These are phyloP conservation scores for Shiraia bambusicola DNA, from an alignment of 2,329 filamentous ascomycete species.

Conservation along the genomic window DNA sequence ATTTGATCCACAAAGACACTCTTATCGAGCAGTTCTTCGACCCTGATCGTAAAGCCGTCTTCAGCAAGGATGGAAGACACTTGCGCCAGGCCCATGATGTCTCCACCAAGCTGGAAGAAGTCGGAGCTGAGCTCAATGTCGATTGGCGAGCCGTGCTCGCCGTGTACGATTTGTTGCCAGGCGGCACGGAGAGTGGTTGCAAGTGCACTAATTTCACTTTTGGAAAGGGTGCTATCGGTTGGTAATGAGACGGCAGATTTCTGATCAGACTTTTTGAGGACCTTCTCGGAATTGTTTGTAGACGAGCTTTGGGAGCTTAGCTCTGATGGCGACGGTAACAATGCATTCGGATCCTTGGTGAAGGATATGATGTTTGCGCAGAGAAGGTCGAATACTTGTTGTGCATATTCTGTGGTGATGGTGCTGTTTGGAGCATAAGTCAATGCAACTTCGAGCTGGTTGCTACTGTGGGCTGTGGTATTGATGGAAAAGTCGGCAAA, in stretches of 20 bases:
- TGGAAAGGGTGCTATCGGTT: slow-evolving; percentile 28
- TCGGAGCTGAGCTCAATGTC: slow-evolving; percentile 27
- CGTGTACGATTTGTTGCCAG: slow-evolving; percentile 35
- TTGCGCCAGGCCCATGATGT: slow-evolving; percentile 39
- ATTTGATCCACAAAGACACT: slow-evolving; percentile 35
- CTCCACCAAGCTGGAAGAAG: slow-evolving; percentile 40
- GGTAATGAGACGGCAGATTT: slow-evolving; percentile 28
- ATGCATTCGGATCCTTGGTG: slow-evolving; percentile 30
- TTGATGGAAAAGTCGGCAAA: slow-evolving; percentile 38
- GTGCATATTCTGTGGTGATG: slow-evolving; percentile 54
- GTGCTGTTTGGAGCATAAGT: slow-evolving; percentile 45
- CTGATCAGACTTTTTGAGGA: slow-evolving; percentile 26
- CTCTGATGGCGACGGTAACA: slow-evolving; percentile 29
- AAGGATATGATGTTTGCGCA: slow-evolving; percentile 31
- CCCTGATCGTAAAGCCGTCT: slow-evolving; percentile 25
- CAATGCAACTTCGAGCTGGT: slow-evolving; percentile 31
- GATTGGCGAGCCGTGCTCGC: slow-evolving; percentile 22
- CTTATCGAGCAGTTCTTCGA: slow-evolving; percentile 38
- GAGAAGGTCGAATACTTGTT: slow-evolving; percentile 49
- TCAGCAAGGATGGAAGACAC: slow-evolving; percentile 32
- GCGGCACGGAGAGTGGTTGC: slow-evolving; percentile 29
- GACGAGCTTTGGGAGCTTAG: slow-evolving; percentile 27
- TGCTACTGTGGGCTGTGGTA: slow-evolving; percentile 23
- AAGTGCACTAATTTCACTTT: slow-evolving; percentile 24
- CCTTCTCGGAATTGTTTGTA: slow-evolving; percentile 24